phyloP scores from a whole-genome alignment of 352 stramenopile genomes.

The Pythium dissotocum region DNA sequence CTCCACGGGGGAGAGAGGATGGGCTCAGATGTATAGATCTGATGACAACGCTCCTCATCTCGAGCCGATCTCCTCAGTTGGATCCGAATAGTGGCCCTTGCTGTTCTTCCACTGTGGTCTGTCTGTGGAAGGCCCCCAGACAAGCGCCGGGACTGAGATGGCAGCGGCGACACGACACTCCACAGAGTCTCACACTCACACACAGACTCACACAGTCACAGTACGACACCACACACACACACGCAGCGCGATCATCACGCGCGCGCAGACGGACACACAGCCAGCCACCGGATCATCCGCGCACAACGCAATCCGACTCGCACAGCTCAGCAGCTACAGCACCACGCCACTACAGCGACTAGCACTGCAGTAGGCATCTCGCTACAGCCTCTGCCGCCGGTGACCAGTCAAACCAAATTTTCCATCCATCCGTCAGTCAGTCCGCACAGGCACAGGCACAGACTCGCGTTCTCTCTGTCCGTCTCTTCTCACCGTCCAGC shows the following conservation, averaged over 20 bases:
- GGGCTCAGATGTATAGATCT: neutral
- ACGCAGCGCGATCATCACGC: neutral
- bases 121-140: conserved; percentile 2
- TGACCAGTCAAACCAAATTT: neutral
- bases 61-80: neutral
- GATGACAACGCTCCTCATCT: neutral
- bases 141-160: conserved; percentile 1
- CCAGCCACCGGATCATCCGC: neutral
- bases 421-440: neutral
- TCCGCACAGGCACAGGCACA: neutral
- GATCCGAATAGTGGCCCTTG: neutral
- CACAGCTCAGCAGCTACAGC: neutral
- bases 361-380: neutral
- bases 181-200: neutral
- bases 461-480: neutral
- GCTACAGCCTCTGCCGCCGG: neutral
- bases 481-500: neutral
- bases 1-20: neutral
- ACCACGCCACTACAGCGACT: neutral
- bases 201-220: neutral
- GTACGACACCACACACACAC: neutral
- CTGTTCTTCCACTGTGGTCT: neutral
- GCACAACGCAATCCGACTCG: neutral
- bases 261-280: neutral
- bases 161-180: neutral